phyloP scores from a whole-genome alignment of 495 filamentous ascomycete genomes.

The Aspergillus homomorphus region DNA sequence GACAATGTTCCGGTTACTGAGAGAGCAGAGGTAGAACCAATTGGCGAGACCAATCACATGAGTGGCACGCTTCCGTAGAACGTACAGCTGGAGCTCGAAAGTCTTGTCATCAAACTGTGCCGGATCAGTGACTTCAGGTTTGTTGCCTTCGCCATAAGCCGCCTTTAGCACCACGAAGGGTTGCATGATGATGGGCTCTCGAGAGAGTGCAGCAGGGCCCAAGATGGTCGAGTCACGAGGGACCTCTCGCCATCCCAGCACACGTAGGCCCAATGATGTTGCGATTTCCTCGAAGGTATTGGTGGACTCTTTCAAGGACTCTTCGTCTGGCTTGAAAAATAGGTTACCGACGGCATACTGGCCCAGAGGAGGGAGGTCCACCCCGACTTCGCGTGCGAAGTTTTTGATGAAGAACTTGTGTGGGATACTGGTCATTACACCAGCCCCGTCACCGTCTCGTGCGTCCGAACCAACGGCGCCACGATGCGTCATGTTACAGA shows the following conservation, averaged over 20 bases:
- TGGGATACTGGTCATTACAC: slow-evolving; percentile 99
- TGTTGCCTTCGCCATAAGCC: slow-evolving; percentile 81
- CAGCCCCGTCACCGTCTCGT: slow-evolving; percentile 95
- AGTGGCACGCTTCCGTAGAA: slow-evolving; percentile 91
- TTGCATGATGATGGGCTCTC: slow-evolving; percentile 92
- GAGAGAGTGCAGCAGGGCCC: slow-evolving; percentile 86
- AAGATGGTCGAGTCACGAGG: slow-evolving; percentile 89
- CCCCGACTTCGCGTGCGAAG: slow-evolving; percentile 83
- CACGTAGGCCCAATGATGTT: slow-evolving; percentile 78
- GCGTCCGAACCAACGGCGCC: slow-evolving; percentile 97
- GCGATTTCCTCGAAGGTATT: slow-evolving; percentile 89
- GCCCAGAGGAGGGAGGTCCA: slow-evolving; percentile 80
- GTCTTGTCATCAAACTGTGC: slow-evolving; percentile 76
- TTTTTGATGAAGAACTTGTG: slow-evolving; percentile 99
- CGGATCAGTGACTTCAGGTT: slow-evolving; percentile 74
- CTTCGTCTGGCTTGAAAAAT: slow-evolving; percentile 96
- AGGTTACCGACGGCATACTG: slow-evolving; percentile 98
- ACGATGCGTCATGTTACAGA: slow-evolving; percentile 99
- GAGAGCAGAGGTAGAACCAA: slow-evolving; percentile 98
- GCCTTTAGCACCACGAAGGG: slow-evolving; percentile 89
- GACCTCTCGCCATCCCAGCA: slow-evolving; percentile 95
- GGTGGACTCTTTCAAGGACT: slow-evolving; percentile 83
- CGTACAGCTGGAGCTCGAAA: slow-evolving; percentile 92
- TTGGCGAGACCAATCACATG: slow-evolving; percentile 94
- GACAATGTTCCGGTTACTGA: slow-evolving; percentile 98